Evolutionary conservation across 768 basidiomycete genomes (phyloP).

Genomic region (Agrocybe praecox): DNA sequence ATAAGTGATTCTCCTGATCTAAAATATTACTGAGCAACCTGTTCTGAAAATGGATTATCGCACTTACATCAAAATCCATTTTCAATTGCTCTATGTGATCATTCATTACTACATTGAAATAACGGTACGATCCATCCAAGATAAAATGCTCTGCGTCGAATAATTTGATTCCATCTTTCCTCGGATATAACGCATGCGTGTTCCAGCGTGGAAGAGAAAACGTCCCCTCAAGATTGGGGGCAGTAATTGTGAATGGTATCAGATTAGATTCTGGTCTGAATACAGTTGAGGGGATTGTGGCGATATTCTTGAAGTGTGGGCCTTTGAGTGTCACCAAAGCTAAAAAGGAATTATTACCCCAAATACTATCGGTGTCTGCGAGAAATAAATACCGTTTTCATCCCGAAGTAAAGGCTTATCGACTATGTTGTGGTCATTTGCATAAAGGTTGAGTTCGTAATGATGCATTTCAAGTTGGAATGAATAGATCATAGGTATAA

Average conservation of each 20-base stretch:
- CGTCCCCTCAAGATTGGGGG: conserved; percentile 55
- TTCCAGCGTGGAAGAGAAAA: conserved; percentile 90
- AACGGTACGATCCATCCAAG: conserved; percentile 74
- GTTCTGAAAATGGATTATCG: neutral
- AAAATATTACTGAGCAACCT: neutral
- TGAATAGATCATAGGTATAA: conserved; percentile 80
- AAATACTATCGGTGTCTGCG: neutral
- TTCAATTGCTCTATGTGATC: conserved; percentile 81
- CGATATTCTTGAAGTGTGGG: conserved; percentile 47
- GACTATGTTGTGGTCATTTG: conserved; percentile 97
- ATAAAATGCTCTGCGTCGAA: conserved; percentile 58
- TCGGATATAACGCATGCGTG: conserved; percentile 72
- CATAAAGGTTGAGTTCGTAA: conserved; percentile 77
- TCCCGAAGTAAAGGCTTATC: conserved; percentile 80
- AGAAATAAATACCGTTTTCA: conserved; percentile 71
- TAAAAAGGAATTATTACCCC: conserved; percentile 29
- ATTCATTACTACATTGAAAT: conserved; percentile 63
- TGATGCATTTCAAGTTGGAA: conserved; percentile 74
- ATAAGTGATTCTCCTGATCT: conserved; percentile 49
- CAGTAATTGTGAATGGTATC: conserved; percentile 65
- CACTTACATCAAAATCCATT: conserved; percentile 61
- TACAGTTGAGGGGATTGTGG: conserved; percentile 66
- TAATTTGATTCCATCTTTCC: conserved; percentile 60
- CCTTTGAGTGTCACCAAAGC: conserved; percentile 77
- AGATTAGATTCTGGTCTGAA: conserved; percentile 73